Conservation (phyloP, 805 yeast genomes). For the Candida parachauliodes region DNA sequence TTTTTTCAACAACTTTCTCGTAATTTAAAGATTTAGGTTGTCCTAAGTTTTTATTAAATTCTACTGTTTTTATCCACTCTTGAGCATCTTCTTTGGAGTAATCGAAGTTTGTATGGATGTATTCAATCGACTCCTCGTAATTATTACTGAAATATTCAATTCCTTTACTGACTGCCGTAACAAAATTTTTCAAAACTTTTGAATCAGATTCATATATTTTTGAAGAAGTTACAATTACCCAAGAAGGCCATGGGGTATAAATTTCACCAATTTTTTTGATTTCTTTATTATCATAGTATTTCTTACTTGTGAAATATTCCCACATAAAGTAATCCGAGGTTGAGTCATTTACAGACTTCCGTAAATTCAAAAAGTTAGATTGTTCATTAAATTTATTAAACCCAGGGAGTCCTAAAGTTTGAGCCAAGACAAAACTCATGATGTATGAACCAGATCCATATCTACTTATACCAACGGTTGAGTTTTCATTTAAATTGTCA, state of each 20-base stretch:
- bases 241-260: constrained; percentile 95
- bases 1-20: constrained; percentile 48
- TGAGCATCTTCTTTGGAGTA: constrained; percentile 74
- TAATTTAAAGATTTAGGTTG: constrained; percentile 42
- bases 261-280: constrained; percentile 82
- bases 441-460: constrained; percentile 91
- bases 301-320: constrained; percentile 89
- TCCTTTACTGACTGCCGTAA: constrained; percentile 61
- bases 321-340: constrained; percentile 87
- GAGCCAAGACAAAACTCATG: constrained; percentile 82
- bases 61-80: constrained; percentile 79
- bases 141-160: constrained; percentile 59
- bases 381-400: constrained; percentile 55
- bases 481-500: constrained; percentile 54
- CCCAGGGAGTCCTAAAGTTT: constrained; percentile 35
- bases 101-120: constrained; percentile 66
- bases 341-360: constrained; percentile 71
- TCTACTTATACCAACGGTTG: constrained; percentile 73
- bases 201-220: constrained; percentile 29
- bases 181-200: constrained; percentile 33
- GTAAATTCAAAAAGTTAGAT: constrained; percentile 66
- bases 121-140: constrained; percentile 60
- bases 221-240: constrained; percentile 67
- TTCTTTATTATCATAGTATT: constrained; percentile 75
- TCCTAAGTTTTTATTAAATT: constrained; percentile 48